Evolutionary conservation across 495 filamentous ascomycete species (phyloP).

Genomic region (Parathielavia hyrcaniae): DNA sequence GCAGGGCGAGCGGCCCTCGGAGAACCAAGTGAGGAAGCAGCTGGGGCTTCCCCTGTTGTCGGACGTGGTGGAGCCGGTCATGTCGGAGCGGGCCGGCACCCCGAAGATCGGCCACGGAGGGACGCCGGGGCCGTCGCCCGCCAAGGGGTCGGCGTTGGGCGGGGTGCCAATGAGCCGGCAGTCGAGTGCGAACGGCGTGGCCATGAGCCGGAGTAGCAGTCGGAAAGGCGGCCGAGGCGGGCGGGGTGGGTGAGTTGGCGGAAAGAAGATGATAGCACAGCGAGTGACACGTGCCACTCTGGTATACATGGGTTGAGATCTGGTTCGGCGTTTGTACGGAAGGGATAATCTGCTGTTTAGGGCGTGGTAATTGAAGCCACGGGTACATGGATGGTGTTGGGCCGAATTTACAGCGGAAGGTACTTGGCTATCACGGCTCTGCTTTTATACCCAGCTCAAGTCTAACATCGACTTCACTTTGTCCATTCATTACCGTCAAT

Average conservation of each 20-base stretch:
- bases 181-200: conserved; percentile 43
- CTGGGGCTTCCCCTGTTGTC: conserved; percentile 36
- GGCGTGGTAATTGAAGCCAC: not conserved
- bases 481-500: not conserved
- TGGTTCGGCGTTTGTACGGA: not conserved
- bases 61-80: conserved; percentile 28
- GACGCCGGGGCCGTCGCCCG: conserved; percentile 28
- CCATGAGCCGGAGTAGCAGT: conserved; percentile 46
- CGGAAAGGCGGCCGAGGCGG: conserved; percentile 31
- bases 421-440: not conserved
- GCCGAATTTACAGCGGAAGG: not conserved
- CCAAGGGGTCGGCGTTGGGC: conserved; percentile 23
- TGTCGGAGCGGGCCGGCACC: conserved; percentile 22
- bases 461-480: not conserved
- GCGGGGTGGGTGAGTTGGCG: conserved; percentile 20
- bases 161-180: conserved; percentile 47
- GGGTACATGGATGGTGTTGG: conserved; percentile 2
- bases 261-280: not conserved
- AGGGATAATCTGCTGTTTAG: not conserved
- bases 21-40: conserved; percentile 39
- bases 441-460: conserved; percentile 5
- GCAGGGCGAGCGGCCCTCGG: conserved; percentile 39
- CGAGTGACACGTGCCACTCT: not conserved
- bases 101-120: conserved; percentile 28
- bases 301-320: not conserved